Evolutionary conservation across 805 yeast genomes (phyloP).

Genomic region (Ogataea nonfermentans): DNA sequence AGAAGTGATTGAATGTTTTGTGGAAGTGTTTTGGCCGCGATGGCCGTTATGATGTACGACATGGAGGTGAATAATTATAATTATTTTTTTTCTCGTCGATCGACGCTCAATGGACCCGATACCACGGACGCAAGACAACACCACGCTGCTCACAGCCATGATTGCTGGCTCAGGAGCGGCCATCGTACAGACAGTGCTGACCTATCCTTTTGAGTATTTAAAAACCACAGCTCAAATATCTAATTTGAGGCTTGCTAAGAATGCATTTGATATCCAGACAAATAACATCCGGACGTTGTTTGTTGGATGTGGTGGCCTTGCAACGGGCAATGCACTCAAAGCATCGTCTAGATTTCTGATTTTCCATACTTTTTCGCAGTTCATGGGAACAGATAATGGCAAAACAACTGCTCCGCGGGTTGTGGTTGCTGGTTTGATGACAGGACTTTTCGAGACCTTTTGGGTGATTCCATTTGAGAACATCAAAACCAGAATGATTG

Average conservation of each 20-base stretch:
- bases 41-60: conserved; percentile 33
- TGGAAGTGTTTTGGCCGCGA: conserved; percentile 21
- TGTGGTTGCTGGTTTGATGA: conserved; percentile 78
- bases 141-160: conserved; percentile 55
- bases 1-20: too few relatives aligned
- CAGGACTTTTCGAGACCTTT: conserved; percentile 79
- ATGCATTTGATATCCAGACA: conserved; percentile 36
- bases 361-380: conserved; percentile 71
- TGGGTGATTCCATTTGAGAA: conserved; percentile 91
- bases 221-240: conserved; percentile 65
- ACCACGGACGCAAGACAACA: conserved; percentile 25
- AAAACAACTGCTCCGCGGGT: conserved; percentile 74
- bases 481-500: conserved; percentile 76
- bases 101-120: conserved; percentile 15
- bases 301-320: conserved; percentile 72
- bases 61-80: conserved; percentile 11
- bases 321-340: conserved; percentile 71
- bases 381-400: conserved; percentile 58
- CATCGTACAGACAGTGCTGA: conserved; percentile 56
- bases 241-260: conserved; percentile 35
- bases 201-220: conserved; percentile 70
- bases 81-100: conserved; percentile 7
- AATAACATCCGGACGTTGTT: conserved; percentile 34
- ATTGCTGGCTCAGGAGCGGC: conserved; percentile 64
- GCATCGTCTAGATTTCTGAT: conserved; percentile 70